Base-by-base conservation (phyloP, 2,329 filamentous ascomycete genomes). In the Pseudogymnoascus sp. region DNA sequence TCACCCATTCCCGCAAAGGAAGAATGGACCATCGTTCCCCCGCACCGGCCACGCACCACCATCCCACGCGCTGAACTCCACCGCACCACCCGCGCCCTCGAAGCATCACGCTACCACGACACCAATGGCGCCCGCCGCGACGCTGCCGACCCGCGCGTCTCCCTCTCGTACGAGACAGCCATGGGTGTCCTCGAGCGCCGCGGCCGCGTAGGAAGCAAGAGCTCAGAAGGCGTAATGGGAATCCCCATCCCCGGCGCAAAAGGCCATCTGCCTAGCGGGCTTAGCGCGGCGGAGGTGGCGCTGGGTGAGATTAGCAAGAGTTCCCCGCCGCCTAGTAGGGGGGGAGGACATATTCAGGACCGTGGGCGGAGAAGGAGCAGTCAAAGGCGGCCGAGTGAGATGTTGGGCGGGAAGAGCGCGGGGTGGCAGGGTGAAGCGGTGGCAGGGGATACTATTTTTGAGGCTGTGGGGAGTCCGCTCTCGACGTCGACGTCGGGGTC, bases 51-150 rank as follows among this genome's bases (percentile, higher is more conserved):
- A 18, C 63, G 61, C 47, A 11, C 61, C 50, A 63, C 41, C 62
- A 57, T 14, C 37, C 68, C 54, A 62, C 64, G 60, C 63, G 66
- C 64, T 64, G 69, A 47, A 68, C 72, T 16, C 67, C 78, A 80
- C 65, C 70, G 78, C 11, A 77, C 75, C 1, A 71, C 78, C 35
- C 74, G 70, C 63, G 72, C 70, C 60, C 70, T 74, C 32, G 70
- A 75, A 57, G 69, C 68, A 18, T 70, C 72, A 43, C 74, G 76
- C 14, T 78, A 80, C 58, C 74, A 71, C 57, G 77, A 79, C 61
- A 73, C 70, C 11, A 75, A 73, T 9, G 77, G 78, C 4, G 71
- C 78, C 3, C 80, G 75, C 74, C 72, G 79, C 63, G 74, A 76
- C 4, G 65, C 72, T 1, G 65, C 68, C 74, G 63, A 65, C 7